phyloP scores from a whole-genome alignment of 2,329 filamentous ascomycete species.

The Microthyrium microscopicum region DNA sequence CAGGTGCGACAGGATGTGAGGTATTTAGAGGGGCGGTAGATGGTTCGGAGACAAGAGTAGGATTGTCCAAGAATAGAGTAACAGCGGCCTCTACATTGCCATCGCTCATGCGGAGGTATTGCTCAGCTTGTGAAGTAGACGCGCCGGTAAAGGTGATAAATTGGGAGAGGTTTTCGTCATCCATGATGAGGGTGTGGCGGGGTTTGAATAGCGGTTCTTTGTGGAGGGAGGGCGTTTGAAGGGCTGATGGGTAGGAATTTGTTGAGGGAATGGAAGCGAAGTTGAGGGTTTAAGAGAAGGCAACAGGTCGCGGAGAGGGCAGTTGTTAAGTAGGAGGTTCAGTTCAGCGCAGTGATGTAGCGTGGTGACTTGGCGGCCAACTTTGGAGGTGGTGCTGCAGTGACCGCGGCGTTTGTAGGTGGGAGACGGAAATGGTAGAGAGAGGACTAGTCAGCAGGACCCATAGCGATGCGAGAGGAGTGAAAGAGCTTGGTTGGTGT shows the following conservation, averaged over 20 bases:
- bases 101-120: constrained; percentile 74
- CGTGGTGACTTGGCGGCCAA: too few species aligned
- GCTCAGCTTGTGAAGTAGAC: constrained; percentile 54
- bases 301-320: background rate
- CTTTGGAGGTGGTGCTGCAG: too few species aligned
- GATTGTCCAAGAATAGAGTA: constrained; percentile 73
- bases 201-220: background rate
- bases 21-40: constrained; percentile 10
- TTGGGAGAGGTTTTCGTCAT: constrained; percentile 49
- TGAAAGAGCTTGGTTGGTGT: too few species aligned
- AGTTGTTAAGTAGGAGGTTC: too few species aligned
- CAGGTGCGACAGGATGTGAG: constrained; percentile 15
- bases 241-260: background rate
- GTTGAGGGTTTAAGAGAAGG: background rate
- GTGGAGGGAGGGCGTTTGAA: background rate
- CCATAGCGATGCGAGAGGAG: too few species aligned
- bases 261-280: background rate
- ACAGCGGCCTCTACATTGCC: constrained; percentile 74
- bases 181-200: constrained; percentile 14
- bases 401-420: too few species aligned
- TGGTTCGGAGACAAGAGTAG: constrained; percentile 14
- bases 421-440: too few species aligned
- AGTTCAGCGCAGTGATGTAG: too few species aligned
- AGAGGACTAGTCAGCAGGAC: too few species aligned
- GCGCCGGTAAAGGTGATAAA: constrained; percentile 74